Evolutionary conservation across 306 rosid species (phyloP), one percentile per base, ranked within the genome.

Genomic region (Fagus sylvatica): DNA sequence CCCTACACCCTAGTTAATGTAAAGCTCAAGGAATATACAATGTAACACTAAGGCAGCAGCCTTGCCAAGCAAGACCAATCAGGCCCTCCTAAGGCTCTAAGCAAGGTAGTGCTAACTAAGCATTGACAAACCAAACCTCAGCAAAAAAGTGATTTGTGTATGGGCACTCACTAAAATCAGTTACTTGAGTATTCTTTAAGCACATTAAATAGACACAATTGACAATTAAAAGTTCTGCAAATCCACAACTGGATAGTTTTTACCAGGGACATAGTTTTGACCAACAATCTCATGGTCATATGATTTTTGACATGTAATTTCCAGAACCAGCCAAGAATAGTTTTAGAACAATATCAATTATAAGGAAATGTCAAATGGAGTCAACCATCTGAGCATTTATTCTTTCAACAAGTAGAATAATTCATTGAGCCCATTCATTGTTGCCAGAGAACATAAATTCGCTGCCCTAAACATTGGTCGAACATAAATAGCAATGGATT

Each of bases 261-360:
- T 46, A 10, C 15, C 3, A 46, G 8, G 51, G 11, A 10, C 51
- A 46, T 46, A 8, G 15, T 46, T 46, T 46, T 46, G 51, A 46
- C 51, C 51, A 46, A 46, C 51, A 46, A 46, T 46, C 51, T 46
- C 51, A 10, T 22, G 28, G 0, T 46, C 12, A 46, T 15, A 46
- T 10, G 51, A 8, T 61, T 33, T 61, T 33, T n/a, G 68, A 61
- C 39, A 19, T 22, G 64, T 39, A 37, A 3, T 37, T 73, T 60
- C 71, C 40, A 71, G 62, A 78, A 78, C 42, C 40, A 59, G 42
- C 64, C 60, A 0, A 70, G 15, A 48, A 48, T 39, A 15, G 3
- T 12, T 36, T 33, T 33, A 61, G 41, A 13, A 59, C 65, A 59
- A 59, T 11, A 10, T 59, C 65, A 59, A 28, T 59, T 28, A 30